phyloP scores from a whole-genome alignment of 352 stramenopile genomes.

The Globisporangium rhizosaccharum region DNA sequence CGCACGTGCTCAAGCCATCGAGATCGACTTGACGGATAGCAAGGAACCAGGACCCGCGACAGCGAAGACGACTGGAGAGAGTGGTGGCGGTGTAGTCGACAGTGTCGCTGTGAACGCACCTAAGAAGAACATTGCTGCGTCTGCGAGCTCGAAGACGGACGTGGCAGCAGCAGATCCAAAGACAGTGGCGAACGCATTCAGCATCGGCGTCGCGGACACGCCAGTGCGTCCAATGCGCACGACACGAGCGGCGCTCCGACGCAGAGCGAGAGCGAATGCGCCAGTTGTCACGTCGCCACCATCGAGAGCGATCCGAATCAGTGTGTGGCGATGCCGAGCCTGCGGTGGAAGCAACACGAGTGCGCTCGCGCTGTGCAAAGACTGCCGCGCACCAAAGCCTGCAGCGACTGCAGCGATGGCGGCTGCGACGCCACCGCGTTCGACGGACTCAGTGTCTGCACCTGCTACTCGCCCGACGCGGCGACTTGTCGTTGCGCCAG shows the following conservation, averaged over 20 bases:
- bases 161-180: background rate
- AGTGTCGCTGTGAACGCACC: no score
- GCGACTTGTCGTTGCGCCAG: background rate
- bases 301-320: background rate
- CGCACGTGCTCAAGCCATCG: background rate
- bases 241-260: slow-evolving; percentile 8
- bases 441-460: background rate
- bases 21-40: no score
- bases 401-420: slow-evolving; percentile 10
- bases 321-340: slow-evolving; percentile 46
- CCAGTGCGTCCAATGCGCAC: background rate
- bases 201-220: slow-evolving; percentile 4
- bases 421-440: no score
- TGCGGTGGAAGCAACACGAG: slow-evolving; percentile 51
- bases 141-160: no score
- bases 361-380: slow-evolving; percentile 37
- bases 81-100: no score
- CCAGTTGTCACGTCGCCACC: background rate
- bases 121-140: no score
- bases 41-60: no score
- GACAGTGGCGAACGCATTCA: slow-evolving; percentile 12
- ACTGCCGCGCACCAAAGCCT: slow-evolving; percentile 31
- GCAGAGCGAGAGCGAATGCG: slow-evolving; percentile 15
- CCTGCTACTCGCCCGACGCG: background rate
- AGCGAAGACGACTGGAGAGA: no score